Evolutionary conservation across 1,284 basidiomycete species (phyloP), one percentile per base, ranked within the genome.

Genomic region (Cronartium ribicola): DNA sequence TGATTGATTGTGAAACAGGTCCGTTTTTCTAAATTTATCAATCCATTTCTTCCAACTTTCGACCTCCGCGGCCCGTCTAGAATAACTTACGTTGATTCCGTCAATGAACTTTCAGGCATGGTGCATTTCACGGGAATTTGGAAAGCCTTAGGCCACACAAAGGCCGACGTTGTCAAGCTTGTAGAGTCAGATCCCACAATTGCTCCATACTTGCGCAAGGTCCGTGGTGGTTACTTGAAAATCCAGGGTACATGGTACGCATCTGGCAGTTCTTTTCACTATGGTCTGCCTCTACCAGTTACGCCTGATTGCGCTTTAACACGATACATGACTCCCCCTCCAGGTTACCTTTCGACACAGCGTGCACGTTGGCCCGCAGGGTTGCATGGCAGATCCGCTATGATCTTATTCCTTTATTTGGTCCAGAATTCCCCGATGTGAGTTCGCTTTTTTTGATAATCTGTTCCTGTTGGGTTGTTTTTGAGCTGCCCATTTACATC

Each of bases 361-460:
- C 66, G 51, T 37, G 66, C 64, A 67, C 66, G 36, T 39, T 77
- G 37, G 68, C 76, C 75, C 77, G 17, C 79, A 90, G 90, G 77
- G 90, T 92, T 44, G 90, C 90, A n/a, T 92, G 89, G 89, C 84
- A 88, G n/a, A 91, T 92, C 78, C 88, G 90, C 64, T 87, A 91
- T 70, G 90, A 92, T 79, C 84, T 92, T 37, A 82, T 92, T 66
- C 90, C 90, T 20, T 83, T 92, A 44, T 92, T 92, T 82, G 90
- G 90, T 90, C 76, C 76, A 36, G 55, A 61, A 5, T 77, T 77
- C 46, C 76, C 76, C 36, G 72, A 74, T 61, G 66, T 70, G 57
- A 66, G 70, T 60, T 8, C 29, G 29, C 29, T 29, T 3, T 37
- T 37, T 62, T 62, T 62, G 7, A 62, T 37, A 14, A 3, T 7